Conservation (phyloP, 1,284 basidiomycete species). For the Leccinum fuscescens region DNA sequence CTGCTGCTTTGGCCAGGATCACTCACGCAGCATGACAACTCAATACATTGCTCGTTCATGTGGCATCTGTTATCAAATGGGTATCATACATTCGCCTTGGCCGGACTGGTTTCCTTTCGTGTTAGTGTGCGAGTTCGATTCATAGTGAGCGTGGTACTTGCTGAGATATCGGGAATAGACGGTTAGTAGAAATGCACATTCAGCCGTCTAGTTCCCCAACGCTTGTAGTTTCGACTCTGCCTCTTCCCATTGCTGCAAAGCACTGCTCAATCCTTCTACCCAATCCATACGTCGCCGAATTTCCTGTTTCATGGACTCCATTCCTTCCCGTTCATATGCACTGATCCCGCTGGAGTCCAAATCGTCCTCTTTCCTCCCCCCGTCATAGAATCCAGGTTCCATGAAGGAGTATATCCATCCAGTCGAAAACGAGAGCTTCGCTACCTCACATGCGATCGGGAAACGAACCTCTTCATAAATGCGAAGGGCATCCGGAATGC, state of each 20-base stretch:
- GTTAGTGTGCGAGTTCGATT: no score
- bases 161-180: background rate
- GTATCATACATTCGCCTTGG: no score
- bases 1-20: no score
- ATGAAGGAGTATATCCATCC: constrained; percentile 15
- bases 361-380: constrained; percentile 9
- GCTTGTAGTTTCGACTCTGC: constrained; percentile 1
- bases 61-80: no score
- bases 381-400: constrained; percentile 23
- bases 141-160: no score
- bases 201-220: no score
- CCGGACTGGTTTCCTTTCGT: no score
- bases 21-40: no score
- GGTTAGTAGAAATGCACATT: background rate
- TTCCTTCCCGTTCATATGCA: constrained; percentile 13
- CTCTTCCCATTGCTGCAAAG: constrained; percentile 11
- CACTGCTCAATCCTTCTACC: background rate
- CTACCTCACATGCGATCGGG: constrained; percentile 15
- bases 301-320: constrained; percentile 14
- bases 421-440: constrained; percentile 9
- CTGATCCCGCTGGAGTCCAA: constrained; percentile 14
- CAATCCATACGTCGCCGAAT: background rate
- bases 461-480: constrained; percentile 35
- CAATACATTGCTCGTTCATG: no score
- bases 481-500: constrained; percentile 21